Evolutionary conservation across 2,329 filamentous ascomycete species (phyloP).

Genomic region (Trichophyton simii): DNA sequence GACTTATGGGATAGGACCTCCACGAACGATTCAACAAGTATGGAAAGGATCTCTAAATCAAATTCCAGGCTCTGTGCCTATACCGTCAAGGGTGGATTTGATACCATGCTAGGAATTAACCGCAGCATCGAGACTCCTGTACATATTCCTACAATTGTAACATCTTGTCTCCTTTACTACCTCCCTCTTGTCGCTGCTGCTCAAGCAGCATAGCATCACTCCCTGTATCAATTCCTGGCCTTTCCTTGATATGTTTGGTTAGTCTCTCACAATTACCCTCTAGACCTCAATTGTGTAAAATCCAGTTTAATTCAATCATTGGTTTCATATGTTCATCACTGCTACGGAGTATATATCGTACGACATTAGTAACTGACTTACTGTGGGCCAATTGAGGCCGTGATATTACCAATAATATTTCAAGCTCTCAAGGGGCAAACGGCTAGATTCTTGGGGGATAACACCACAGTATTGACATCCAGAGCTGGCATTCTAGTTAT

Average conservation of each 20-base stretch:
- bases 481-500: not conserved
- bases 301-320: not conserved
- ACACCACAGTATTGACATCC: not conserved
- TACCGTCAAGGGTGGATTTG: not conserved
- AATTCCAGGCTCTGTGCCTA: not conserved
- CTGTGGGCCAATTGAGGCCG: too few species aligned
- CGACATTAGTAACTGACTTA: too few species aligned
- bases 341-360: too few species aligned
- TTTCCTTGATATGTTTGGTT: not conserved
- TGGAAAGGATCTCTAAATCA: conserved; percentile 66
- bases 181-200: not conserved
- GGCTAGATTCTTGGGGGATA: not conserved
- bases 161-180: not conserved
- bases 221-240: not conserved
- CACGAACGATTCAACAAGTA: conserved; percentile 99
- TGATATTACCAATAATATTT: too few species aligned
- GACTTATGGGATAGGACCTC: conserved; percentile 47
- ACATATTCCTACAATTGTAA: conserved; percentile 4
- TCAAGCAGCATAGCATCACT: not conserved
- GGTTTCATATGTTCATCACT: not conserved
- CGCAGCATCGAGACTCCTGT: not conserved
- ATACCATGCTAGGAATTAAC: not conserved
- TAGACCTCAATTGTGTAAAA: too few species aligned
- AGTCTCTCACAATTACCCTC: not conserved
- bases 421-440: too few species aligned